Evolutionary conservation across 805 yeast genomes (phyloP).

Genomic region (Zygoascus ofunaensis): DNA sequence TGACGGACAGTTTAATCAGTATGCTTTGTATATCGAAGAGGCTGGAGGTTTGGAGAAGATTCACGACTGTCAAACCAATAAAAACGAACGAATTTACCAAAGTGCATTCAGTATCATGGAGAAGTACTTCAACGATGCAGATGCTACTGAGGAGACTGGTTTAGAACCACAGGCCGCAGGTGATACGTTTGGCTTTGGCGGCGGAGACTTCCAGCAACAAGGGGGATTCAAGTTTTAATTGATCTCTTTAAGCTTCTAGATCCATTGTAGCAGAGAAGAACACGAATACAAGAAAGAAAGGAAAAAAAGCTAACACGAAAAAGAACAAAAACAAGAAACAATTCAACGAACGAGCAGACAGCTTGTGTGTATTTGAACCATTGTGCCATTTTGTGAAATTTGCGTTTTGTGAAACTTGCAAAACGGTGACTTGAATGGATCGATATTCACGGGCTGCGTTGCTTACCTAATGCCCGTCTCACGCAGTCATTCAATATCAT

Average conservation of each 20-base stretch:
- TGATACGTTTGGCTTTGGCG: constrained; percentile 67
- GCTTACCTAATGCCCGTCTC: no score
- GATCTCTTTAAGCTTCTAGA: no score
- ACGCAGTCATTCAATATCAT: no score
- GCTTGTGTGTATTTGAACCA: no score
- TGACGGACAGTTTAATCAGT: constrained; percentile 63
- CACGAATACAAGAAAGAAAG: no score
- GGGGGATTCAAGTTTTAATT: constrained; percentile 9
- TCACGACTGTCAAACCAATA: constrained; percentile 83
- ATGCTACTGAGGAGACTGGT: constrained; percentile 46
- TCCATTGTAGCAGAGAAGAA: no score
- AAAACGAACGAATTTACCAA: constrained; percentile 83
- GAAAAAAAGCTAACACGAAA: not conserved
- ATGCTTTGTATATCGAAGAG: constrained; percentile 89
- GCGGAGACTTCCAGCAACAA: constrained; percentile 45
- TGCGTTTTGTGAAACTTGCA: no score
- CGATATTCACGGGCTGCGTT: no score
- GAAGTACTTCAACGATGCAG: constrained; percentile 79
- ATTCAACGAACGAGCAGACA: no score
- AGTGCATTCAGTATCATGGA: constrained; percentile 87
- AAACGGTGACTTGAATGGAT: no score
- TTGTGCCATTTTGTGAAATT: no score
- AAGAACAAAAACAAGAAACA: not conserved
- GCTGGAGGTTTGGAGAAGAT: constrained; percentile 98
- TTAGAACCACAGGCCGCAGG: constrained; percentile 72